These are phyloP conservation scores for Tolypocladium album DNA, from an alignment of 2,329 filamentous ascomycete species.

Conservation along the genomic window DNA sequence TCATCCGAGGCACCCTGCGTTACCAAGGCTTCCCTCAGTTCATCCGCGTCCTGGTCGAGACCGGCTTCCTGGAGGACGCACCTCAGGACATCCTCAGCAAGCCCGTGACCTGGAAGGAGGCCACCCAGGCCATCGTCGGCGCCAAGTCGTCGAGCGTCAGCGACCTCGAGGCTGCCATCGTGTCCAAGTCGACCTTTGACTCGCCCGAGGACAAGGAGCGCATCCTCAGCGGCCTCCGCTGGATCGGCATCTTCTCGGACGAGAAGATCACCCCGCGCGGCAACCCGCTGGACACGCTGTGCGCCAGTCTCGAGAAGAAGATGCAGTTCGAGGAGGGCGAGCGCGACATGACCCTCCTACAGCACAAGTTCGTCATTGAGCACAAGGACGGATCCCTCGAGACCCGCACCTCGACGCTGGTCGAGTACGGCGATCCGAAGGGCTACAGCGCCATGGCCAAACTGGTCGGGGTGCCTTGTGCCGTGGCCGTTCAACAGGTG, in stretches of 20 bases:
- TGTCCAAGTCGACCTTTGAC: conserved; percentile 64
- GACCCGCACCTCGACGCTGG: conserved; percentile 69
- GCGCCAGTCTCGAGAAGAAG: conserved; percentile 80
- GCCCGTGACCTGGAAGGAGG: conserved; percentile 72
- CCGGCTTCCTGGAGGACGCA: conserved; percentile 75
- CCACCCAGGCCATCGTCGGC: conserved; percentile 65
- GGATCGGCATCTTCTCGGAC: conserved; percentile 59
- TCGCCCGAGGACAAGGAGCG: conserved; percentile 57
- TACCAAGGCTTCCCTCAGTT: conserved; percentile 89
- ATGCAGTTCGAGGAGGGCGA: conserved; percentile 78
- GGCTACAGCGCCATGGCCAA: conserved; percentile 80
- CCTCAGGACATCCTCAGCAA: conserved; percentile 53
- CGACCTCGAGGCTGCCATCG: conserved; percentile 64
- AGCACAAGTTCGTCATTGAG: conserved; percentile 79
- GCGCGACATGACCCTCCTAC: conserved; percentile 72
- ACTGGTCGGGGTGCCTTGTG: conserved; percentile 61
- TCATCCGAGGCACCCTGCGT: conserved; percentile 71
- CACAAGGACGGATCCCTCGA: conserved; percentile 67
- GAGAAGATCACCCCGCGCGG: conserved; percentile 59
- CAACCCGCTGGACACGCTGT: conserved; percentile 84
- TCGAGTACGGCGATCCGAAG: conserved; percentile 69
- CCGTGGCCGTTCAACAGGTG: conserved; percentile 62
- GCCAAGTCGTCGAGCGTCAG: conserved; percentile 53
- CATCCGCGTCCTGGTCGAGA: conserved; percentile 76
- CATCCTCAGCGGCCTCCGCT: conserved; percentile 61